Evolutionary conservation across 345 rosid species (phyloP).

Genomic region (Pugionium cornutum): DNA sequence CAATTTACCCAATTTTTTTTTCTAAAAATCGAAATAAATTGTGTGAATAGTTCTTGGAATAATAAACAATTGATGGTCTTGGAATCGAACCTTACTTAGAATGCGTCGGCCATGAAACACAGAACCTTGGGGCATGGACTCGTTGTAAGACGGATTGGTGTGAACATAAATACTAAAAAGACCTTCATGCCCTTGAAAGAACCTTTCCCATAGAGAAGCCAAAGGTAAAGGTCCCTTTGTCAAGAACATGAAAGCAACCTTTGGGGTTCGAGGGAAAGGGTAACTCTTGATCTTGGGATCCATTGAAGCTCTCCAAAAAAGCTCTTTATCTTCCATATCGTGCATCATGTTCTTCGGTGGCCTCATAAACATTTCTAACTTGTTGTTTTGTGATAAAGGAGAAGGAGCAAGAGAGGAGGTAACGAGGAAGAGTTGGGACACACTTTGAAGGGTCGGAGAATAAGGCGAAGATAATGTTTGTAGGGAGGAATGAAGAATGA

Average conservation of each 20-base stretch:
- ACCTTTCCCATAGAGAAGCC: constrained; percentile 83
- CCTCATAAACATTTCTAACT: constrained; percentile 46
- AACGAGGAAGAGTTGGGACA: constrained; percentile 11
- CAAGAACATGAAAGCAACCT: constrained; percentile 87
- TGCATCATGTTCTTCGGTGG: constrained; percentile 48
- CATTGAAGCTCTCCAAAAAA: constrained; percentile 73
- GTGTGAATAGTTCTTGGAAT: no score
- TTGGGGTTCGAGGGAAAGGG: constrained; percentile 61
- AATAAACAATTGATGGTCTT: background rate
- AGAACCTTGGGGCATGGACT: constrained; percentile 46
- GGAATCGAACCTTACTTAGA: constrained; percentile 65
- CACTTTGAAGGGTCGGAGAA: constrained; percentile 14
- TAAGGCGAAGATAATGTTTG: constrained; percentile 37
- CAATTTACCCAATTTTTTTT: no score
- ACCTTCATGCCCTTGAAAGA: constrained; percentile 64
- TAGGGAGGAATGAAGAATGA: constrained; percentile 49
- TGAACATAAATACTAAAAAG: constrained; percentile 69
- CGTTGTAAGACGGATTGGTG: constrained; percentile 53
- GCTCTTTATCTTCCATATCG: constrained; percentile 66
- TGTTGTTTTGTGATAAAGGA: background rate
- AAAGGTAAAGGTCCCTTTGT: constrained; percentile 67
- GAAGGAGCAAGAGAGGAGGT: constrained; percentile 16
- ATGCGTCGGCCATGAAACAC: constrained; percentile 66
- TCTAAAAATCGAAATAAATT: no score
- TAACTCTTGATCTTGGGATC: constrained; percentile 38